Evolutionary conservation across 306 rosid species (phyloP), one percentile per base, ranked within the genome.

Genomic region (Lathyrus oleraceus): DNA sequence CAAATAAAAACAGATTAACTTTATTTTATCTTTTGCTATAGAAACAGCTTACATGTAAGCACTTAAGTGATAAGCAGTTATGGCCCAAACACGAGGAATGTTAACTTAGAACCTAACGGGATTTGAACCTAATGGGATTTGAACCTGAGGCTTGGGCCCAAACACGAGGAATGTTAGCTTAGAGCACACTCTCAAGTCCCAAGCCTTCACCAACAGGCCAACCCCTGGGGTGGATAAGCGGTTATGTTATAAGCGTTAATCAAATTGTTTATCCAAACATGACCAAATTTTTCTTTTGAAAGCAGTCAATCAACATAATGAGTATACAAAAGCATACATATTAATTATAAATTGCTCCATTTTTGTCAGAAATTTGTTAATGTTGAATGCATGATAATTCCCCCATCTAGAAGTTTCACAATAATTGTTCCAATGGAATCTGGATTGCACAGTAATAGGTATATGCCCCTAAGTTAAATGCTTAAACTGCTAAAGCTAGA

Each of bases 221-320:
- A n/a, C n/a, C n/a, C n/a, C n/a, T n/a, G n/a, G n/a, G n/a, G n/a
- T n/a, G n/a, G 13, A 49, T 17, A 49, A 17, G 17, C 49, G 0
- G 0, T 44, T 14, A 44, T 44, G 17, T 5, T 44, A 13, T 5
- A 14, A 44, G 25, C 11, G 11, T 21, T 49, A 7, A 16, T 8
- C 10, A 16, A 48, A 21, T 49, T 17, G 27, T 49, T 17, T 1
- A 49, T 17, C 6, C 57, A 49, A 49, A 17, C 14, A 49, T 23
- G 1, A 27, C 25, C 9, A 17, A 17, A 17, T 12, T 32, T 52
- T 43, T 27, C 53, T 19, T 19, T 36, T 16, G 51, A 54, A 62
- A 61, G 44, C 42, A 44, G 59, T 20, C 57, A 36, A 45, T 32
- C 60, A 74, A 45, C 66, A 51, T 19, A 16, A 53, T 36, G 49